Evolutionary conservation across 768 basidiomycete genomes (phyloP), one percentile per base, ranked within the genome.

Genomic region (Terana coerulea): DNA sequence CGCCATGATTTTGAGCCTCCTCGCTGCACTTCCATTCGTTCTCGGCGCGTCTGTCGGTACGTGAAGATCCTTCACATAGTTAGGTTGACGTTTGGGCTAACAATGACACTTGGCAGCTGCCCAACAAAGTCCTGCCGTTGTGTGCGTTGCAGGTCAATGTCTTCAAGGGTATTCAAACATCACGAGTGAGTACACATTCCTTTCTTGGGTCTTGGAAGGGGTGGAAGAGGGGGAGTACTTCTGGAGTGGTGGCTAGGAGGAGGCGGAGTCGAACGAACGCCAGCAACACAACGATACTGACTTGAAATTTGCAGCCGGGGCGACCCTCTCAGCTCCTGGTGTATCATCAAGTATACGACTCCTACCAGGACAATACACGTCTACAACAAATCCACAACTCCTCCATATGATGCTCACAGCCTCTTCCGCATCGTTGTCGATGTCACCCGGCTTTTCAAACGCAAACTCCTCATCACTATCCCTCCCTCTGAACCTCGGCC

Each of bases 141-240:
- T 92, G 55, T 91, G 89, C 75, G 73, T 88, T 87, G 86, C 89
- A 65, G 89, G 89, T 59, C 88, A 92, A 86, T 91, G 90, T 74
- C 70, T 91, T 51, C 77, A 90, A 67, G 90, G 90, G 52, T 79
- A 70, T 68, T 81, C 86, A 28, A 91, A 91, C 63, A 79, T 76
- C 21, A 85, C 87, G 31, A 64, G 77, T 79, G 61, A 71, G 87
- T 83, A n/a, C 52, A 29, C 72, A 68, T 15, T 44, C 31, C 40
- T n/a, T n/a, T n/a, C n/a, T n/a, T n/a, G n/a, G n/a, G n/a, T n/a
- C n/a, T n/a, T n/a, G n/a, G n/a, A n/a, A n/a, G n/a, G n/a, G n/a
- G n/a, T n/a, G n/a, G n/a, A n/a, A n/a, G n/a, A n/a, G n/a, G n/a
- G n/a, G n/a, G n/a, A n/a, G n/a, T n/a, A n/a, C n/a, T n/a, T n/a